A percentile compares a stretch with the other conserved stretches of the same genome.
These are phyloP conservation scores for Paraurostyla sp. DNA, from an alignment of 73 alveolate species.

Conservation along the genomic window DNA sequence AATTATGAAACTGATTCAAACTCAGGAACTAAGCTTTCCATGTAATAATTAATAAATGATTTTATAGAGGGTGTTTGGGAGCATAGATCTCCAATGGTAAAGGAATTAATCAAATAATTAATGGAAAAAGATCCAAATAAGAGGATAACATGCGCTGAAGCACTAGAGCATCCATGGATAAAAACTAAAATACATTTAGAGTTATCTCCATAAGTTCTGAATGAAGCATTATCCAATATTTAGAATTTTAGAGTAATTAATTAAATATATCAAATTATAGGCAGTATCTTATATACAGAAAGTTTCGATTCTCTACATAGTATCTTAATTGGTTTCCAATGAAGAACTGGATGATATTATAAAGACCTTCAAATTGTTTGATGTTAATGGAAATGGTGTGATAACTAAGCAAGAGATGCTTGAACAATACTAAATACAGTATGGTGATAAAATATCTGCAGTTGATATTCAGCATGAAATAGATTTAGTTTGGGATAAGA, in stretches of 20 bases:
- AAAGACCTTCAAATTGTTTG: slow-evolving; percentile 54
- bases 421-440: slow-evolving; percentile 53
- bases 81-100: neutral
- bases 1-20: neutral
- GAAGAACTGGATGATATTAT: slow-evolving; percentile 9
- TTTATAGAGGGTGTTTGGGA: neutral
- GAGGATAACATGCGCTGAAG: slow-evolving; percentile 32
- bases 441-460: slow-evolving; percentile 3
- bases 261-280: neutral
- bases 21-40: neutral
- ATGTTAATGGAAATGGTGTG: slow-evolving; percentile 65
- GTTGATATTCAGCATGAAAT: too few species aligned
- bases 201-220: neutral
- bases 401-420: slow-evolving; percentile 59
- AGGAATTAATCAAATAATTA: slow-evolving; percentile 45
- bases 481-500: too few species aligned
- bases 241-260: neutral
- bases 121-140: slow-evolving; percentile 35
- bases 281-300: slow-evolving; percentile 1
- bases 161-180: slow-evolving; percentile 51
- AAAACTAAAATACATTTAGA: neutral
- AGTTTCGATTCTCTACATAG: slow-evolving; percentile 62
- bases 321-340: slow-evolving; percentile 27
- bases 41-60: neutral
- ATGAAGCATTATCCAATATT: neutral